Percentiles rank a stretch among this genome's conserved stretches.
Evolutionary conservation across 805 yeast species (phyloP).

Genomic region (Komagataella phaffii): DNA sequence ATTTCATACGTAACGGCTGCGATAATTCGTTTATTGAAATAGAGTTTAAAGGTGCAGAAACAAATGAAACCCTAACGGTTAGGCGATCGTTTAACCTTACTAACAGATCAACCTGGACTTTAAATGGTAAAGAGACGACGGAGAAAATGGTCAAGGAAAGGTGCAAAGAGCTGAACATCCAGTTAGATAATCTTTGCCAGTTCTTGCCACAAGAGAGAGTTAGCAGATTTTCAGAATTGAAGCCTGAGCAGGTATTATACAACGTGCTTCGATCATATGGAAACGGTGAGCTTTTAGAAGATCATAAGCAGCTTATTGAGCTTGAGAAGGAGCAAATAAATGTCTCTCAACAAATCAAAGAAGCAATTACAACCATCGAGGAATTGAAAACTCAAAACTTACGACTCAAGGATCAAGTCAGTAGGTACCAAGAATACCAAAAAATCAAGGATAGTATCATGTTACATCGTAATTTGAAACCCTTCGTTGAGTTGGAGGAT

Average conservation of each 20-base stretch:
- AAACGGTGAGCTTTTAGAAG: conserved; percentile 36
- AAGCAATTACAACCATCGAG: conserved; percentile 16
- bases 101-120: conserved; percentile 36
- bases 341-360: conserved; percentile 14
- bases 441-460: conserved; percentile 25
- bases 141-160: conserved; percentile 33
- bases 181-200: conserved; percentile 84
- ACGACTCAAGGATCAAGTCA: conserved; percentile 30
- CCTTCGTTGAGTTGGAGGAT: conserved; percentile 18
- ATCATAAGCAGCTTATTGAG: conserved; percentile 42
- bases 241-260: conserved; percentile 57
- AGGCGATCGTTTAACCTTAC: conserved; percentile 29
- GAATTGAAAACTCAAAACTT: conserved; percentile 22
- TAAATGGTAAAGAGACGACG: conserved; percentile 25
- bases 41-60: conserved; percentile 26
- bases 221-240: conserved; percentile 75
- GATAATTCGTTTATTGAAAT: conserved; percentile 32
- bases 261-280: conserved; percentile 80
- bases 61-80: conserved; percentile 21
- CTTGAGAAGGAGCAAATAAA: conserved; percentile 28
- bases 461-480: conserved; percentile 22
- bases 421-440: conserved; percentile 28
- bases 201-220: conserved; percentile 93
- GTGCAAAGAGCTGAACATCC: conserved; percentile 49
- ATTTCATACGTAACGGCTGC: conserved; percentile 64